Percentiles rank a stretch among this genome's conserved stretches.
These are phyloP conservation scores for Cyclaneusma minus DNA, from an alignment of 2,329 filamentous ascomycete species.

Conservation along the genomic window DNA sequence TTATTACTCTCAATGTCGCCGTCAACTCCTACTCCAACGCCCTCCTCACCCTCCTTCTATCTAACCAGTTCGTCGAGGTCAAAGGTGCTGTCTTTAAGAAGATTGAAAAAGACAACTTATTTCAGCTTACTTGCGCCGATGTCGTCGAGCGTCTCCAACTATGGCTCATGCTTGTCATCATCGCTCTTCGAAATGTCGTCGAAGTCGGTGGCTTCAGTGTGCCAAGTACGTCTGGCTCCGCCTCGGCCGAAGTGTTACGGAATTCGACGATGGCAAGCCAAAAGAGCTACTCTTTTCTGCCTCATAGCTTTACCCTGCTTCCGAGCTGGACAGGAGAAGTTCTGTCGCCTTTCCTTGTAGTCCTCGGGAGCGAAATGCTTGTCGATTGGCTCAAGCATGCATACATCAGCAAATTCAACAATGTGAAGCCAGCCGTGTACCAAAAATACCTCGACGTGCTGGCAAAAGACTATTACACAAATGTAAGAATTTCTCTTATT, in stretches of 20 bases:
- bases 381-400: conserved; percentile 96
- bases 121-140: conserved; percentile 91
- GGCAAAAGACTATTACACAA: conserved; percentile 95
- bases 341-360: conserved; percentile 81
- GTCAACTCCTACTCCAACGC: conserved; percentile 98
- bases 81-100: conserved; percentile 98
- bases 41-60: conserved; percentile 77
- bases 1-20: conserved; percentile 93
- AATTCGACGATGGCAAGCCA: conserved; percentile 42
- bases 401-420: conserved; percentile 98
- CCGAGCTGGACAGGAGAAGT: conserved; percentile 82
- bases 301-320: conserved; percentile 79
- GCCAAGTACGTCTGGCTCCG: conserved; percentile 26
- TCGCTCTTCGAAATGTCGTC: conserved; percentile 88
- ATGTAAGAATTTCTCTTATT: conserved; percentile 34
- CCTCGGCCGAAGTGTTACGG: conserved; percentile 27
- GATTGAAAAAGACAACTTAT: conserved; percentile 94
- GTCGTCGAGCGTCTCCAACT: conserved; percentile 95
- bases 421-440: conserved; percentile 83
- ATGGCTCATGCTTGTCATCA: conserved; percentile 94
- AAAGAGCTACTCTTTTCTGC: conserved; percentile 61
- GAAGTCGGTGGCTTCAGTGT: conserved; percentile 77
- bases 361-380: conserved; percentile 89
- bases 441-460: conserved; percentile 80
- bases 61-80: conserved; percentile 98